Percentiles rank a stretch among this genome's conserved stretches.
Conservation (phyloP, 305 asterid species). For the Fraxinus dipetala region DNA sequence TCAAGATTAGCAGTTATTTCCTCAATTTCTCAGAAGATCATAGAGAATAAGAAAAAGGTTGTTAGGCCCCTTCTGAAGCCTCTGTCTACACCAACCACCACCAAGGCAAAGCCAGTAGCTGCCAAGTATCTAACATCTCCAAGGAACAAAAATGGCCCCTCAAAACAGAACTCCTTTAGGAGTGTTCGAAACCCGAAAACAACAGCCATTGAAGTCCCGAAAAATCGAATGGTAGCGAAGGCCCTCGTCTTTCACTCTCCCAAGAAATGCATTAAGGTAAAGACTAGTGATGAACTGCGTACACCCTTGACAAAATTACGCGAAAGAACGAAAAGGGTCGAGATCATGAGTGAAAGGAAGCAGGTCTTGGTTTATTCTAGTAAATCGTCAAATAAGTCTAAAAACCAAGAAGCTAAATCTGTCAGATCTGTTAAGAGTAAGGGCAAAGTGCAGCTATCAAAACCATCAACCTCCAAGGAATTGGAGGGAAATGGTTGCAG, state of each 20-base stretch:
- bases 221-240: constrained; percentile 47
- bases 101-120: constrained; percentile 64
- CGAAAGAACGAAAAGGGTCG: constrained; percentile 64
- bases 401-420: constrained; percentile 33
- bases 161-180: constrained; percentile 43
- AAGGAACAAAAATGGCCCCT: constrained; percentile 52
- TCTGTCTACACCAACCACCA: constrained; percentile 51
- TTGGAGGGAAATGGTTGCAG: constrained; percentile 22
- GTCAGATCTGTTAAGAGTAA: constrained; percentile 31
- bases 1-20: constrained; percentile 57
- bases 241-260: constrained; percentile 68
- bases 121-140: constrained; percentile 92
- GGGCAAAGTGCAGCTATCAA: constrained; percentile 33
- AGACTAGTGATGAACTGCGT: constrained; percentile 54
- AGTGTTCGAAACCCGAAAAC: constrained; percentile 69
- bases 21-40: constrained; percentile 50
- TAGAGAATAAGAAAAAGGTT: constrained; percentile 41
- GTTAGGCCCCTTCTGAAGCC: constrained; percentile 38
- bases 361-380: constrained; percentile 33
- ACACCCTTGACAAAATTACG: constrained; percentile 65
- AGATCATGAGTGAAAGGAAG: constrained; percentile 62
- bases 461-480: constrained; percentile 27
- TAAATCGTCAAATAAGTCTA: constrained; percentile 30
- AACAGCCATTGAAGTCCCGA: constrained; percentile 37
- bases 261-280: constrained; percentile 49